Base-by-base conservation (phyloP, 2,329 filamentous ascomycete species). In the Mycogone perniciosa region DNA sequence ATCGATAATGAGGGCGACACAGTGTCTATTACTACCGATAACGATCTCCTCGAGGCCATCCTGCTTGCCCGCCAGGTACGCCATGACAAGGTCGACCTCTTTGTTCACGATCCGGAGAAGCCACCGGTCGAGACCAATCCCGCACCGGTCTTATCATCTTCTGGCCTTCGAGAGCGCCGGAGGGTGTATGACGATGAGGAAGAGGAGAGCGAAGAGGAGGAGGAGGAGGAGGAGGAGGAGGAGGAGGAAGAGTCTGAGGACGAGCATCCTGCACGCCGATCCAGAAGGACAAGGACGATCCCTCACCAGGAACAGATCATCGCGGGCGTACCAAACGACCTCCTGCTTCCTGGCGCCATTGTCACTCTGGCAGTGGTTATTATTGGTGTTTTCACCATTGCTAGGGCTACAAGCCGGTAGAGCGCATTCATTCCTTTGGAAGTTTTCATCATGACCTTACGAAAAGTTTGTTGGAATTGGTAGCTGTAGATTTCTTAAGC, bases 1-100 rank as follows among this genome's bases (percentile, higher is more conserved):
- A 76, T 97, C 59, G 93, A 99, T 66, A 92, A 97, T 60, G 93
- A 99, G 65, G 92, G 93, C 51, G 93, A 99, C 66, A 91, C 89
- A 1, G 90, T 99, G 11, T 96, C 91, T 38, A 96, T 99, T 66
- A 99, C 93, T 8, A 95, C 92, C 0, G 90, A 97, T 64, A 86
- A 92, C 57, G 93, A 99, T 65, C 79, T 99, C 39, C 72, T 93
- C 2, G 93, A 99, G 69, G 90, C 93, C 2, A 89, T 99, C 58
- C 77, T 85, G 20, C 79, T 97, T 30, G 89, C 92, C 4, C 85
- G 89, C 54, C 84, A 87, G 52, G 79, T 81, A 42, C 82, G 77
- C 59, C 84, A 83, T 42, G 93, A 97, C 60, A 99, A 99, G 77
- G 93, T 99, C 20, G 93, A 99, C 62, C 79, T 99, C 11, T 97